Conservation (phyloP, 2,329 filamentous ascomycete species). For the Cryphonectria radicalis region DNA sequence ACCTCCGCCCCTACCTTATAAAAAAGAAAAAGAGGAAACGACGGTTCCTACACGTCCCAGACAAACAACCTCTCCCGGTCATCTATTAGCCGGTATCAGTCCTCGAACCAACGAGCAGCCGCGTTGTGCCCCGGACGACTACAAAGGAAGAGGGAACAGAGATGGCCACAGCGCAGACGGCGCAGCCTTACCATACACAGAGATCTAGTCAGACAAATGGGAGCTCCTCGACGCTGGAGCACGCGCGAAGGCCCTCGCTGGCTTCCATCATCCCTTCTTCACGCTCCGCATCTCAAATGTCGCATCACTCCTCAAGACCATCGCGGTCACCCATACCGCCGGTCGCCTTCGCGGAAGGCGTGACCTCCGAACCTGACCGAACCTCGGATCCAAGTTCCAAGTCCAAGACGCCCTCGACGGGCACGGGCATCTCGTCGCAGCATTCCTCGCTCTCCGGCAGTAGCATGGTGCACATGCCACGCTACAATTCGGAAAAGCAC, state of each 20-base stretch:
- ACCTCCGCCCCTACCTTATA: background rate
- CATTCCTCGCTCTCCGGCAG: conserved; percentile 61
- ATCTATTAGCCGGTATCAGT: background rate
- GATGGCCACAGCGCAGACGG: conserved; percentile 48
- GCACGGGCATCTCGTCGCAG: conserved; percentile 60
- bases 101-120: background rate
- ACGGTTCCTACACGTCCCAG: conserved; percentile 4
- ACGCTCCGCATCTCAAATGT: conserved; percentile 62
- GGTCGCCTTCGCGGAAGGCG: conserved; percentile 23
- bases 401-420: conserved; percentile 62
- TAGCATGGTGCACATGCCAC: conserved; percentile 37
- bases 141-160: background rate
- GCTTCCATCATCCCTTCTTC: conserved; percentile 64
- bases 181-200: conserved; percentile 49
- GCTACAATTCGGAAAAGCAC: conserved; percentile 54
- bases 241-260: conserved; percentile 59
- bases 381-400: conserved; percentile 63
- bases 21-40: background rate
- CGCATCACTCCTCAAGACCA: conserved; percentile 52
- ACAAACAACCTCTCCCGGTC: background rate
- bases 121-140: background rate
- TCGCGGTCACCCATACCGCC: conserved; percentile 60
- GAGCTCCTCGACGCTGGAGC: conserved; percentile 32
- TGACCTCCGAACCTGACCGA: conserved; percentile 55
- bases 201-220: conserved; percentile 41